Conservation (phyloP, 1,139 yeast species). For the Sugiyamaella castrensis region DNA sequence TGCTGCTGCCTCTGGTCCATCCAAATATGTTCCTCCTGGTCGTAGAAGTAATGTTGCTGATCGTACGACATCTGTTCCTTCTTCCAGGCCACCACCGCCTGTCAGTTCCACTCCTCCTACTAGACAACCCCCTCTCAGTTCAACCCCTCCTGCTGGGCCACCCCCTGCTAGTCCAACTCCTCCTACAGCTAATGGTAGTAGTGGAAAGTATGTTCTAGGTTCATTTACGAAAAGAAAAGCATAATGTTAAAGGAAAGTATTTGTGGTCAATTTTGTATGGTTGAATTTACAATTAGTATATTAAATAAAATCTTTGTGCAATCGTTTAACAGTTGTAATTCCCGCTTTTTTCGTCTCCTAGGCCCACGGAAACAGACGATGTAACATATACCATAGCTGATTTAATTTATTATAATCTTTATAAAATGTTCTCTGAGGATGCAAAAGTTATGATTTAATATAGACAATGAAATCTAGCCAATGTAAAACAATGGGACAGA, state of each 20-base stretch:
- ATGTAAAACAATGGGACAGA: conserved; percentile 11
- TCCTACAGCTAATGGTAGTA: background rate
- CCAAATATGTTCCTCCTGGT: conserved; percentile 4
- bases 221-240: background rate
- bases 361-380: too few relatives aligned
- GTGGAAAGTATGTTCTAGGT: conserved; percentile 10
- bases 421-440: too few relatives aligned
- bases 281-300: background rate
- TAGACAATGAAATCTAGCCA: background rate
- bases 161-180: background rate
- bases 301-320: background rate
- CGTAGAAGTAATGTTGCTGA: background rate
- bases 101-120: conserved; percentile 1
- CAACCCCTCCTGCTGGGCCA: conserved; percentile 2
- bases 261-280: background rate
- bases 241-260: background rate
- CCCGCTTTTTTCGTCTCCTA: too few relatives aligned
- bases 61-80: background rate
- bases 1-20: background rate
- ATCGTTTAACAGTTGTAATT: background rate
- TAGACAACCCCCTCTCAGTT: conserved; percentile 3
- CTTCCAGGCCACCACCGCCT: conserved; percentile 8
- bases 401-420: too few relatives aligned
- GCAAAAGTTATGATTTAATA: too few relatives aligned
- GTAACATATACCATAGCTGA: too few relatives aligned